Conservation (phyloP, 768 basidiomycete species). For the Mycena indigotica region DNA sequence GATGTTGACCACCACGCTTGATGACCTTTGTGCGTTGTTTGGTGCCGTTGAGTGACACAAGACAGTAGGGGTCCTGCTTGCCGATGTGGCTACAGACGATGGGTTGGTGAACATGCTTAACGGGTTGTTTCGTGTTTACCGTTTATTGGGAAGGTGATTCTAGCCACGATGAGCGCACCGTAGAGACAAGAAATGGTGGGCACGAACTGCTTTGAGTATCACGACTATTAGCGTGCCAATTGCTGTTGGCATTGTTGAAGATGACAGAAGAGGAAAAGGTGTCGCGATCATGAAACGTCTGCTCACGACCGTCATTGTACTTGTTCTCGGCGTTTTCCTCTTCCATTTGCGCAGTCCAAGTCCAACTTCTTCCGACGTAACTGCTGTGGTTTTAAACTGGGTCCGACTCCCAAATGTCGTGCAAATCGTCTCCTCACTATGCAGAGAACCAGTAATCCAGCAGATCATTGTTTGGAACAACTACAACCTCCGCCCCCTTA, state of each 20-base stretch:
- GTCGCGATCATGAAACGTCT: neutral
- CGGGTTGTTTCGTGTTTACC: constrained; percentile 1
- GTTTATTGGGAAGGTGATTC: constrained; percentile 89
- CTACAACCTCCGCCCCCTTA: constrained; percentile 42
- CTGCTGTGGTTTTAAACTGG: constrained; percentile 69
- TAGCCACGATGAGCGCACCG: constrained; percentile 39
- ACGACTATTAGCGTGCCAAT: constrained; percentile 95
- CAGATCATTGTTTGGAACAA: constrained; percentile 68
- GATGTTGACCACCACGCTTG: constrained; percentile 96
- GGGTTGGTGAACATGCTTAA: neutral
- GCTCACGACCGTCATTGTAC: constrained; percentile 1
- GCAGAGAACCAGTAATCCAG: constrained; percentile 46
- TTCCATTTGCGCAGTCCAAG: neutral
- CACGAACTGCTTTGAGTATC: constrained; percentile 87
- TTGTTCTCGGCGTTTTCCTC: constrained; percentile 14
- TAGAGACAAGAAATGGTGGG: constrained; percentile 13
- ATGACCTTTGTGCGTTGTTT: constrained; percentile 90
- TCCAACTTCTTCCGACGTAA: constrained; percentile 42
- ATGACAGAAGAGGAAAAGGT: constrained; percentile 30
- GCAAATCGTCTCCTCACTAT: constrained; percentile 55
- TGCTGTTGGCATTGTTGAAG: constrained; percentile 67
- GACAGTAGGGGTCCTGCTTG: constrained; percentile 97
- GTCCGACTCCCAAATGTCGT: constrained; percentile 63
- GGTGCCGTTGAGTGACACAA: constrained; percentile 76
- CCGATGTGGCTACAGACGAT: constrained; percentile 64